Base-by-base conservation (phyloP, 257 asterid genomes). In the Euphrasia confusa region DNA sequence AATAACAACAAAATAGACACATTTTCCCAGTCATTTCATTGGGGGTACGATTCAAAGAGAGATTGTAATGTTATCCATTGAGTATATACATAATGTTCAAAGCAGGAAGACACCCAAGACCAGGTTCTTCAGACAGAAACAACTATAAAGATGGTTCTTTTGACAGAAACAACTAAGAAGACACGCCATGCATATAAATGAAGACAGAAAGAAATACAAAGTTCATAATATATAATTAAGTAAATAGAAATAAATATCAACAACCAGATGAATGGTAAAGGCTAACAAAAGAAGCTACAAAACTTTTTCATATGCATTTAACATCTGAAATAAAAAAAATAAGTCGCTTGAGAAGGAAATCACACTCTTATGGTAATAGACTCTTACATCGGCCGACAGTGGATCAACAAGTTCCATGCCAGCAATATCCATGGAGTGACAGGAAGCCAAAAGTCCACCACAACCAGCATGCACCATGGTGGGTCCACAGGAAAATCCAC, bases 381-480 rank as follows among this genome's bases (percentile, higher is more conserved):
- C 52, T 69, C 95, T 85, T 83, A 93, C 99, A 73, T 89, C 91
- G 52, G 72, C 83, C 15, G 97, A 83, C 71, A 89, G 96, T 37
- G 97, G 99, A 78, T 93, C 99, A 67, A 87, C 95, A 71, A 93
- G 94, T 79, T 93, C 99, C 71, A 82, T 71, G 59, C 99, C 99
- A 74, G 99, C 89, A 75, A 93, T 80, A 78, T 93, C 99, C 74
- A 93, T 77, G 15, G 97, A 85, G 81, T 93, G 99, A 62, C 90
- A 76, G 62, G 96, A 87, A 72, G 99, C 87, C 83, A 93, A 74
- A 72, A 87, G 80, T 62, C 99, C 99, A 63, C 99, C 99, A 78
- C 99, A 93, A 67, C 97, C 99, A 74, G 97, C 99, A 83, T 93
- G 99, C 44, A 83, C 95, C 96, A 84, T 93, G 65, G 94, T 81